These are phyloP conservation scores for Kalanchoe fedtschenkoi DNA, from an alignment of 164 flowering plant genomes.

Conservation along the genomic window DNA sequence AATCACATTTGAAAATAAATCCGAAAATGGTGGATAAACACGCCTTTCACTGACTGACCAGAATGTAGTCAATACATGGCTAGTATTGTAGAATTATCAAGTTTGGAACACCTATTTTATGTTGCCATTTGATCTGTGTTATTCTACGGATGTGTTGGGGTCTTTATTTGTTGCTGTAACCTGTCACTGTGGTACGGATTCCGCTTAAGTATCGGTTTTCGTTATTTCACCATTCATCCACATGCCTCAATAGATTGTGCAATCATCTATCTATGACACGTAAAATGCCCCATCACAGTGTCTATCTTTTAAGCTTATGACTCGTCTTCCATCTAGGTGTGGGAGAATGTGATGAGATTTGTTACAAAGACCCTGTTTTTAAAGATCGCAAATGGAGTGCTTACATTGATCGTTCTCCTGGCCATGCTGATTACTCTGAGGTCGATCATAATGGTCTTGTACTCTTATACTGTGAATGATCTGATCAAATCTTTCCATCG, in stretches of 20 bases:
- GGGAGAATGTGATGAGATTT: constrained; percentile 65
- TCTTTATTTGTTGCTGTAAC: no score
- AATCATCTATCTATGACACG: neutral
- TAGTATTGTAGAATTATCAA: no score
- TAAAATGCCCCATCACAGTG: neutral
- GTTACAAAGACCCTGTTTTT: constrained; percentile 91
- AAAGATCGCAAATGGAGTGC: constrained; percentile 92
- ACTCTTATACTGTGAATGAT: neutral
- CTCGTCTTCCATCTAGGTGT: constrained; percentile 35
- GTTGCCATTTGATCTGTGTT: no score
- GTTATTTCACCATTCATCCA: neutral
- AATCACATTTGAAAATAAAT: no score
- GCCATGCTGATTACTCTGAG: constrained; percentile 57
- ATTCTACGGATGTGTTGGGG: no score
- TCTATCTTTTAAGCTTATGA: no score
- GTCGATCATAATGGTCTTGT: constrained; percentile 17
- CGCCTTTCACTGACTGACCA: no score
- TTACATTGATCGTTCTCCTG: constrained; percentile 92
- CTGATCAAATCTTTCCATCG: neutral
- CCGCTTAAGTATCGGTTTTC: neutral
- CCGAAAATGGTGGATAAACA: no score
- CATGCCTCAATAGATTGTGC: neutral
- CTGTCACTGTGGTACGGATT: neutral
- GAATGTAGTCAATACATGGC: no score
- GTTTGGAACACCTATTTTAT: no score